Evolutionary conservation across 768 basidiomycete species (phyloP).

Genomic region (Rhizopogon vesiculosus): DNA sequence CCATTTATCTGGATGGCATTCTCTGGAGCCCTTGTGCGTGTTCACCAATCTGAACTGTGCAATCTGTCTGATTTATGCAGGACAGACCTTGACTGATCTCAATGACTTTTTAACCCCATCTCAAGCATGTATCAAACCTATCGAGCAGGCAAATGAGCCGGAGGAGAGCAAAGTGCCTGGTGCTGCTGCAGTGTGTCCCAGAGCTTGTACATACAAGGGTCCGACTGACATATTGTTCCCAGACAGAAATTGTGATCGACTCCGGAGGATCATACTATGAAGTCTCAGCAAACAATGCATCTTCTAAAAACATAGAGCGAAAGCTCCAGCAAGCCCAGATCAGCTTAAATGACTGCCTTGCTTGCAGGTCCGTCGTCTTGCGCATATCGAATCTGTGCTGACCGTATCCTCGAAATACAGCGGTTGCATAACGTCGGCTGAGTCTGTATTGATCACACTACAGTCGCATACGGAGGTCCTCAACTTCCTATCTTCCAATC

Average conservation of each 20-base stretch:
- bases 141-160: constrained; percentile 47
- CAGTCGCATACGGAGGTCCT: constrained; percentile 95
- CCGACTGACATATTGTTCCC: constrained; percentile 3
- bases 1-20: constrained; percentile 59
- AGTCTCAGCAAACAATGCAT: constrained; percentile 38
- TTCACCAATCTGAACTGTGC: neutral
- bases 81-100: constrained; percentile 83
- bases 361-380: constrained; percentile 74
- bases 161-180: constrained; percentile 37
- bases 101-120: constrained; percentile 97
- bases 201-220: neutral
- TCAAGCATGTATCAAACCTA: constrained; percentile 97
- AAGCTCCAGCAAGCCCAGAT: constrained; percentile 94
- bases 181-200: constrained; percentile 34
- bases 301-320: constrained; percentile 27
- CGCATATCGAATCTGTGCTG: neutral
- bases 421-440: constrained; percentile 97
- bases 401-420: constrained; percentile 34
- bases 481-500: constrained; percentile 62
- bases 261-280: constrained; percentile 85
- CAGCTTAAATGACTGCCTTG: constrained; percentile 94
- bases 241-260: constrained; percentile 95
- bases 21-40: constrained; percentile 76
- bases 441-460: constrained; percentile 92
- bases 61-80: constrained; percentile 8